Conservation (phyloP, 371 early-diverging fungal species). For the Haplosporangium sp. region DNA sequence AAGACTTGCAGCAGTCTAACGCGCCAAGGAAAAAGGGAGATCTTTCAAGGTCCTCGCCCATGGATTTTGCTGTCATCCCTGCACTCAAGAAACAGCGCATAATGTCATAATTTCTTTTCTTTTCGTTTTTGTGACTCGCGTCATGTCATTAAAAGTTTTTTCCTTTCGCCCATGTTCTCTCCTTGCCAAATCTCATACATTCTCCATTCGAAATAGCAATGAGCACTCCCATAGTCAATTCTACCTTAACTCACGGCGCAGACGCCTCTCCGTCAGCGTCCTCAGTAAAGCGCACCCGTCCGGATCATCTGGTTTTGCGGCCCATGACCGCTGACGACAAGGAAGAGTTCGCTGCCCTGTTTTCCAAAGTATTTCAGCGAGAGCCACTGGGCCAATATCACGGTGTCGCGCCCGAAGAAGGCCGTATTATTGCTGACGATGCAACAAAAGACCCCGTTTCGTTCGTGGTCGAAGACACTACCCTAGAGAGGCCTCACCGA, state of each 20-base stretch:
- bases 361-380: conserved; percentile 32
- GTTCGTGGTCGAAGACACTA: conserved; percentile 45
- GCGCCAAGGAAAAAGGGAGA: conserved; percentile 8
- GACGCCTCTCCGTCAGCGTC: too few species aligned
- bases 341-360: conserved; percentile 30
- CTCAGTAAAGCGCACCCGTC: conserved; percentile 8
- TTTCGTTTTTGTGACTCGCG: too few species aligned
- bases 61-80: too few species aligned
- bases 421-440: conserved; percentile 5
- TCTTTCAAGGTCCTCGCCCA: background rate
- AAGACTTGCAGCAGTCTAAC: conserved; percentile 1
- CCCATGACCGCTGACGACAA: conserved; percentile 31
- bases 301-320: conserved; percentile 35
- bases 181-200: too few species aligned
- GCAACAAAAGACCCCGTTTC: conserved; percentile 40
- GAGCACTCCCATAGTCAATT: too few species aligned
- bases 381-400: conserved; percentile 42
- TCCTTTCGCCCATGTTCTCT: too few species aligned
- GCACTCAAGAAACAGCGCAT: too few species aligned
- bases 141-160: too few species aligned
- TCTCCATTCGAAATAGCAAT: too few species aligned
- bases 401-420: conserved; percentile 24
- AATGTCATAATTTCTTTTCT: too few species aligned
- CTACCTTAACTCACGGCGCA: too few species aligned
- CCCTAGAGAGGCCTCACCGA: conserved; percentile 12